phyloP scores from a whole-genome alignment of 805 yeast species.

The Metschnikowia lochheadii region DNA sequence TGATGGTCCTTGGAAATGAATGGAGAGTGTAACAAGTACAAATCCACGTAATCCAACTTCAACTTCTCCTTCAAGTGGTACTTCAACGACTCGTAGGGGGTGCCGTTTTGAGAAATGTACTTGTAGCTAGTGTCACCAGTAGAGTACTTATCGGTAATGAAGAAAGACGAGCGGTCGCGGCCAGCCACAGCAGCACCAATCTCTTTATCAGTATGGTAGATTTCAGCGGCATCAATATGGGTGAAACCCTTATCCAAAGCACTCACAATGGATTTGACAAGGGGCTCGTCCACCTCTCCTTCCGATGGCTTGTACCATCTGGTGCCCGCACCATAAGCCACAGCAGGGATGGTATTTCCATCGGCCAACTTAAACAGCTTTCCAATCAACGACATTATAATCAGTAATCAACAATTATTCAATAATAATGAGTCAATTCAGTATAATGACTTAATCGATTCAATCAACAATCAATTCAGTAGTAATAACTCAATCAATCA shows the following conservation, averaged over 20 bases:
- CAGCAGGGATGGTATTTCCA: constrained; percentile 40
- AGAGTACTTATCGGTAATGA: constrained; percentile 55
- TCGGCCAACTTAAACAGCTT: constrained; percentile 28
- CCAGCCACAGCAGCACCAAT: constrained; percentile 49
- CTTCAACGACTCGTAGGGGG: constrained; percentile 41
- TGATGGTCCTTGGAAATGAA: constrained; percentile 27
- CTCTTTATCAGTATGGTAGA: constrained; percentile 55
- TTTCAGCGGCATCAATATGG: constrained; percentile 66
- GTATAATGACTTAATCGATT: too few species aligned
- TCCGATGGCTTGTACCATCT: constrained; percentile 36
- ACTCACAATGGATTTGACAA: constrained; percentile 41
- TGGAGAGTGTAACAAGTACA: constrained; percentile 51
- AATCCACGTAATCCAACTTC: constrained; percentile 46
- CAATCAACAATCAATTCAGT: too few species aligned
- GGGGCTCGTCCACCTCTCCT: constrained; percentile 25
- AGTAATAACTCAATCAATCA: too few species aligned
- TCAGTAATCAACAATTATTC: too few species aligned
- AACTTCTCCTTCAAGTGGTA: constrained; percentile 32
- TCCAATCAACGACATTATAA: constrained; percentile 16
- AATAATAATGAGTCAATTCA: too few species aligned
- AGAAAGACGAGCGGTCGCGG: constrained; percentile 41
- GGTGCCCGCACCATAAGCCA: constrained; percentile 50
- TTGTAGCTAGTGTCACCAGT: constrained; percentile 18
- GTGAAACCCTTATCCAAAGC: constrained; percentile 52
- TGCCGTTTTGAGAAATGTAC: constrained; percentile 12